Percentiles rank a stretch among this genome's conserved stretches.
phyloP scores from a whole-genome alignment of 2,329 filamentous ascomycete genomes.

The Rutstroemia sp. region DNA sequence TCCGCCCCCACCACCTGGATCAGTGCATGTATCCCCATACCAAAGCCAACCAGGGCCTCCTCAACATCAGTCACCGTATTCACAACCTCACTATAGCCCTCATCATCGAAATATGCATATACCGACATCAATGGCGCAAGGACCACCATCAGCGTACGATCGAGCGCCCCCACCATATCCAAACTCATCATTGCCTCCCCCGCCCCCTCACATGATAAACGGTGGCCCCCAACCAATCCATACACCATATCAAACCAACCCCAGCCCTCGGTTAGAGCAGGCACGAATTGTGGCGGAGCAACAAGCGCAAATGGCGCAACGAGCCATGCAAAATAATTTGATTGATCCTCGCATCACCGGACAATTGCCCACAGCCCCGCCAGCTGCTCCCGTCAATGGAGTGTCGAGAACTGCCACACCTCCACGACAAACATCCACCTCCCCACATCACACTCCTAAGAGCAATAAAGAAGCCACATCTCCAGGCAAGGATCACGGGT shows the following conservation, averaged over 20 bases:
- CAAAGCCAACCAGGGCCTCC: conserved; percentile 25
- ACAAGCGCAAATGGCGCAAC: conserved; percentile 27
- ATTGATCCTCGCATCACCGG: conserved; percentile 19
- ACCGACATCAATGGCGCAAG: conserved; percentile 12
- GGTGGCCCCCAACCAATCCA: conserved; percentile 11
- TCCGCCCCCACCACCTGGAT: conserved; percentile 29
- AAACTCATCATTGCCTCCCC: conserved; percentile 29
- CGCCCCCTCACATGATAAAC: conserved; percentile 20
- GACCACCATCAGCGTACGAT: conserved; percentile 26
- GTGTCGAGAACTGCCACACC: conserved; percentile 17
- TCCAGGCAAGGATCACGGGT: conserved; percentile 10
- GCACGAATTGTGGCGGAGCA: conserved; percentile 29
- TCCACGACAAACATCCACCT: conserved; percentile 12
- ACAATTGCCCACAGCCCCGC: neutral
- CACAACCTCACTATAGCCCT: conserved; percentile 22
- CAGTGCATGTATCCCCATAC: conserved; percentile 25
- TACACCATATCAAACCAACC: conserved; percentile 29
- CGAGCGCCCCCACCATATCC: conserved; percentile 29
- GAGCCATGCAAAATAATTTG: conserved; percentile 20
- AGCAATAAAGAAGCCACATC: conserved; percentile 12
- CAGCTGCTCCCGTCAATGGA: conserved; percentile 16
- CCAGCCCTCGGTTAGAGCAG: conserved; percentile 34
- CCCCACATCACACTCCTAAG: conserved; percentile 2
- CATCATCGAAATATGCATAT: conserved; percentile 17
- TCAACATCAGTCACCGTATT: conserved; percentile 26